Percentiles rank a stretch among this genome's conserved stretches.
These are phyloP conservation scores for Herpomyces periplanetae DNA, from an alignment of 2,329 filamentous ascomycete genomes.

Conservation along the genomic window DNA sequence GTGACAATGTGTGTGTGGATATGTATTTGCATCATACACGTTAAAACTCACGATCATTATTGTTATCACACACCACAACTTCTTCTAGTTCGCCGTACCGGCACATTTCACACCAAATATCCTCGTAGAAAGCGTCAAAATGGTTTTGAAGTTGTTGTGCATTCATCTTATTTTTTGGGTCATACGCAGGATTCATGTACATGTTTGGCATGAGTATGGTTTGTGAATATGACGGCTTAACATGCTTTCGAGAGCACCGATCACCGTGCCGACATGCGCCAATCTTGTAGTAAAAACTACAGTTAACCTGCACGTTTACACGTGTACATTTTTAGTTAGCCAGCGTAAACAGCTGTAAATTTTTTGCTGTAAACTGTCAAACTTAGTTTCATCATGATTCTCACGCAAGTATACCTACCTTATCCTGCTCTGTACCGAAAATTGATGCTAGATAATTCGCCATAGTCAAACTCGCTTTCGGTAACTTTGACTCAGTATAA, in stretches of 20 bases:
- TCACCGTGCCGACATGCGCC: conserved; percentile 93
- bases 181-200: conserved; percentile 94
- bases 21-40: too few relatives aligned
- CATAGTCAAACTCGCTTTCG: conserved; percentile 15
- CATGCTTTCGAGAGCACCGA: conserved; percentile 87
- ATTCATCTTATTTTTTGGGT: conserved; percentile 89
- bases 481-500: too few relatives aligned
- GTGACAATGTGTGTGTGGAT: too few relatives aligned
- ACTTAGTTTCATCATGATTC: conserved; percentile 3
- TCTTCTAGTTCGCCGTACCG: conserved; percentile 92
- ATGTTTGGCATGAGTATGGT: conserved; percentile 93
- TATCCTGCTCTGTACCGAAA: conserved; percentile 98
- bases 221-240: conserved; percentile 91
- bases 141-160: conserved; percentile 83
- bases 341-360: too few relatives aligned
- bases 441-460: conserved; percentile 96
- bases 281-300: conserved; percentile 99
- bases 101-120: conserved; percentile 99
- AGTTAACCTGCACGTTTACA: conserved; percentile 43
- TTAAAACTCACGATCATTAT: conserved; percentile 43
- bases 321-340: too few relatives aligned
- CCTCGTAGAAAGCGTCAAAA: conserved; percentile 98
- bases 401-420: conserved; percentile 5
- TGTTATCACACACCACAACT: conserved; percentile 94
- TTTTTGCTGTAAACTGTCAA: too few relatives aligned